Percentiles rank a stretch among this genome's conserved stretches.
Evolutionary conservation across 345 rosid species (phyloP).

Genomic region (Toxicodendron radicans): DNA sequence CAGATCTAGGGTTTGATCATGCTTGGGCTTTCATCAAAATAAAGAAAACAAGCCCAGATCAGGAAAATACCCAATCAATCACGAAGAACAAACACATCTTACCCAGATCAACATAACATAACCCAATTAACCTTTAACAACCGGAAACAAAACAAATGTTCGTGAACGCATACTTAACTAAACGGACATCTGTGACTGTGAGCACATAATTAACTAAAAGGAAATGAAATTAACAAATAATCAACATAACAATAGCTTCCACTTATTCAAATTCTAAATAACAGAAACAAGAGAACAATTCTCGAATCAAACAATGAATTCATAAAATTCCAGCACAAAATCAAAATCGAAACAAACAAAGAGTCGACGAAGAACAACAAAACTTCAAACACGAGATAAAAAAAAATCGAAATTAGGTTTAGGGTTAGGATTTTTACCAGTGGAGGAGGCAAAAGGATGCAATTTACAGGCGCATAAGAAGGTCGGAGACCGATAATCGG

Average conservation of each 20-base stretch:
- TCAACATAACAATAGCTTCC: not conserved
- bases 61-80: not conserved
- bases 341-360: not conserved
- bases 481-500: constrained; percentile 18
- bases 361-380: too few relatives aligned
- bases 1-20: constrained; percentile 17
- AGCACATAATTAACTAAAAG: not conserved
- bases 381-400: not conserved
- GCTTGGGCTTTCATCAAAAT: constrained; percentile 14
- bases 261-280: not conserved
- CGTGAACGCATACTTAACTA: not conserved
- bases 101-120: constrained; percentile 5
- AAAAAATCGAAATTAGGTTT: not conserved
- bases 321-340: not conserved
- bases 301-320: not conserved
- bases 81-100: constrained; percentile 3
- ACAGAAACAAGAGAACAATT: not conserved
- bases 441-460: not conserved
- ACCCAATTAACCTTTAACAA: not conserved
- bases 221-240: not conserved
- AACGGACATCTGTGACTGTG: too few relatives aligned
- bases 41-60: constrained; percentile 17
- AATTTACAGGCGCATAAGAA: constrained; percentile 19
- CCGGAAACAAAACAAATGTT: not conserved
- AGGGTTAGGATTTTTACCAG: constrained; percentile 22